Evolutionary conservation across 2,329 filamentous ascomycete genomes (phyloP).

Genomic region (Pestalotiopsis sp.): DNA sequence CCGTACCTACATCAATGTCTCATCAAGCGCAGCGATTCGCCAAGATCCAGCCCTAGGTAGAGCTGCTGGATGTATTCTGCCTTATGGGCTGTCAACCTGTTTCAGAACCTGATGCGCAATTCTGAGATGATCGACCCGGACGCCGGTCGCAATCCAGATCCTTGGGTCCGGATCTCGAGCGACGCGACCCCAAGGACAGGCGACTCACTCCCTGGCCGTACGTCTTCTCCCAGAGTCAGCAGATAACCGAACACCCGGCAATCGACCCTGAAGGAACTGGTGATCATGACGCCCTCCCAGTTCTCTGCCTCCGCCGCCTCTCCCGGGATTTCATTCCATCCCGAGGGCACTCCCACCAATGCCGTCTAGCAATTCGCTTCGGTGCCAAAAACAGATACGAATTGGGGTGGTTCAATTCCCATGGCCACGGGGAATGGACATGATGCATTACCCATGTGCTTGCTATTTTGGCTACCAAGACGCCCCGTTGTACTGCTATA

Average conservation of each 20-base stretch:
- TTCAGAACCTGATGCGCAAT: background rate
- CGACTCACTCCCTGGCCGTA: background rate
- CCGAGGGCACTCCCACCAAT: background rate
- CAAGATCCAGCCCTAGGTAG: background rate
- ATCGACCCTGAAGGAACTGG: background rate
- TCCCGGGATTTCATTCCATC: background rate
- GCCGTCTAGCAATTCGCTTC: background rate
- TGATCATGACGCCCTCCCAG: background rate
- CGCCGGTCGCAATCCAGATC: background rate
- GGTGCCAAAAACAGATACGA: background rate
- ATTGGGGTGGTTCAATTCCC: background rate
- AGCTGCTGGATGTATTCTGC: background rate
- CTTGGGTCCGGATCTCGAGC: background rate
- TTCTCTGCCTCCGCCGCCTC: background rate
- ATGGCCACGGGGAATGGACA: background rate
- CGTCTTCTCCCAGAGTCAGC: background rate
- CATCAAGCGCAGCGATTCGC: background rate
- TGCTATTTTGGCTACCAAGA: background rate
- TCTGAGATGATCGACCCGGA: background rate
- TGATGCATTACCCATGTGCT: background rate
- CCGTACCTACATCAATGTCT: background rate
- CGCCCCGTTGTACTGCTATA: background rate
- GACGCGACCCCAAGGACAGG: background rate
- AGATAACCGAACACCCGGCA: background rate
- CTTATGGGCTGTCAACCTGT: conserved; percentile 4